These are phyloP conservation scores for Obelidium mucronatum DNA, from an alignment of 192 early-diverging fungal genomes.

Conservation along the genomic window DNA sequence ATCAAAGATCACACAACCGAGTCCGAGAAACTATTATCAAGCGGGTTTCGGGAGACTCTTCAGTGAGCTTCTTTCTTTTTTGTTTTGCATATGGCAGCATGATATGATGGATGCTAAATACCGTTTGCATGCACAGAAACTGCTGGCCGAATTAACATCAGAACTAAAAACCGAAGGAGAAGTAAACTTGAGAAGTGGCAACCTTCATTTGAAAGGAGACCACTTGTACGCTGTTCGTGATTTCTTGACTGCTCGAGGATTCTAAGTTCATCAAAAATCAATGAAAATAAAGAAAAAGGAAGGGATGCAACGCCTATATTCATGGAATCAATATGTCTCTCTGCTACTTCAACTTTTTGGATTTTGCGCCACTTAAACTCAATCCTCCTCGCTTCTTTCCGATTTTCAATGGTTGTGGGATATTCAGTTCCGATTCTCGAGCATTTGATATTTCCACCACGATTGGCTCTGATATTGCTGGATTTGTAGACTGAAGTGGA, in stretches of 20 bases:
- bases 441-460: background rate
- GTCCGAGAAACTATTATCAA: slow-evolving; percentile 26
- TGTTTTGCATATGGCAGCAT: background rate
- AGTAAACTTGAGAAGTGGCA: slow-evolving; percentile 3
- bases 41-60: slow-evolving; percentile 2
- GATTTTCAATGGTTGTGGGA: background rate
- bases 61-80: background rate
- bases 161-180: slow-evolving; percentile 21
- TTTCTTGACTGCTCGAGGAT: slow-evolving; percentile 24
- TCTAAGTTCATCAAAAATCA: slow-evolving; percentile 6
- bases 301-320: background rate
- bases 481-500: background rate
- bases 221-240: slow-evolving; percentile 33
- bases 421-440: background rate
- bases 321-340: background rate
- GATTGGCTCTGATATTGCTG: background rate
- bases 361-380: background rate
- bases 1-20: slow-evolving; percentile 20
- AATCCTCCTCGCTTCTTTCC: background rate
- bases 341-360: background rate
- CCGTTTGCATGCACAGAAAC: background rate
- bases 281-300: background rate
- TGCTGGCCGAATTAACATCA: background rate
- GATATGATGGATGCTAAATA: background rate
- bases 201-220: slow-evolving; percentile 25